These are phyloP conservation scores for Hansenula anomala DNA, from an alignment of 1,139 yeast genomes.

Conservation along the genomic window DNA sequence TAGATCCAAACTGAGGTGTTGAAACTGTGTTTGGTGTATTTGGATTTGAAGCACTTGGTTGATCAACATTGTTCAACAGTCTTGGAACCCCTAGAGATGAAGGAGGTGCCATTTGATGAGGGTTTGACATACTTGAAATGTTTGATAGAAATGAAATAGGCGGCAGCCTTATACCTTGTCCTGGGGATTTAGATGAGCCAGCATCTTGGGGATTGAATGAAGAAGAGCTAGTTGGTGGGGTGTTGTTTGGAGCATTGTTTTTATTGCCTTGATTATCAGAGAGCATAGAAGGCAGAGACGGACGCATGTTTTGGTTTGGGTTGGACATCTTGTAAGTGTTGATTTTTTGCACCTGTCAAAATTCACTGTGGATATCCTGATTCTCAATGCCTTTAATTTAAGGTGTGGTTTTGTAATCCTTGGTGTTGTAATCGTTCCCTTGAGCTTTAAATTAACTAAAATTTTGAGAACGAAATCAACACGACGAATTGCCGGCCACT, in stretches of 20 bases:
- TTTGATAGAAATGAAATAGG: constrained; percentile 28
- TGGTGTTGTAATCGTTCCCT: no score
- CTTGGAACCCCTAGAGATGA: constrained; percentile 4
- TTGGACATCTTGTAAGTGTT: not conserved
- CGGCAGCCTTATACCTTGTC: constrained; percentile 26
- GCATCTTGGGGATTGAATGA: not conserved
- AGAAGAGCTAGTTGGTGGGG: not conserved
- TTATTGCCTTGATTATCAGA: not conserved
- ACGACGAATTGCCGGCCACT: no score
- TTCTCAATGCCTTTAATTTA: no score
- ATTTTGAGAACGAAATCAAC: no score
- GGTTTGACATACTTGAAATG: constrained; percentile 6
- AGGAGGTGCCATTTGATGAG: constrained; percentile 4
- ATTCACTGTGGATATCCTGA: no score
- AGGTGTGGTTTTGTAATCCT: no score
- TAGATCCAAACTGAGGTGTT: not conserved
- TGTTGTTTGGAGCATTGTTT: no score
- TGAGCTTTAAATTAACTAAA: no score
- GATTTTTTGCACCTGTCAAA: no score
- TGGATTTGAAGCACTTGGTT: constrained; percentile 1
- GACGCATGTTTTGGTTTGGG: not conserved
- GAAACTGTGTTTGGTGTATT: not conserved
- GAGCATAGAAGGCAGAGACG: not conserved
- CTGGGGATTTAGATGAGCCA: constrained; percentile 4
- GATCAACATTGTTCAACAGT: constrained; percentile 1